Conservation (phyloP, 139 green algal genomes). For the Picochlorum sp. region DNA sequence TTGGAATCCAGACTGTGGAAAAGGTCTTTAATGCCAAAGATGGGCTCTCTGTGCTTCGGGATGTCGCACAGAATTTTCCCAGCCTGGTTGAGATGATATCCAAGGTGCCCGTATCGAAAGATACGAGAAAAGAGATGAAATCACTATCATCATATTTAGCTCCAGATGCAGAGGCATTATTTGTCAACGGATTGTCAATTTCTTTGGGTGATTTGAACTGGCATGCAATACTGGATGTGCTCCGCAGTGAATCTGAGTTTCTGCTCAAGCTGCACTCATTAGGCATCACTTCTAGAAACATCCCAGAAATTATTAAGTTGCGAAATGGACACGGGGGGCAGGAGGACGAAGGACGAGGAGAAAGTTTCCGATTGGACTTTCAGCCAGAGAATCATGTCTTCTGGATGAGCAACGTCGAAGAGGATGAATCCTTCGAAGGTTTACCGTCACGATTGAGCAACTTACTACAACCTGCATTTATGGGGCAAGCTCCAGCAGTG, state of each 20-base stretch:
- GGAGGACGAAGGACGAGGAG: neutral
- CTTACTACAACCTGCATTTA: constrained; percentile 51
- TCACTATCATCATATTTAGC: constrained; percentile 19
- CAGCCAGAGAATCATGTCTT: neutral
- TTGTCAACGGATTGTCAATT: constrained; percentile 68
- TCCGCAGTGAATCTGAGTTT: constrained; percentile 45
- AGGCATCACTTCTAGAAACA: constrained; percentile 26
- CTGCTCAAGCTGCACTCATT: constrained; percentile 30
- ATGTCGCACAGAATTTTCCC: constrained; percentile 84
- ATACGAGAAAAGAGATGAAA: constrained; percentile 21
- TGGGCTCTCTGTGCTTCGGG: constrained; percentile 60
- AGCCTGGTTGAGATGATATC: constrained; percentile 61
- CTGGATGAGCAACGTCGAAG: constrained; percentile 82
- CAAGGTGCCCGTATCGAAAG: constrained; percentile 18
- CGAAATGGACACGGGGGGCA: neutral
- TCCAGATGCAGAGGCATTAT: constrained; percentile 47
- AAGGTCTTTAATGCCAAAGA: constrained; percentile 51
- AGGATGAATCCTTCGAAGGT: constrained; percentile 40
- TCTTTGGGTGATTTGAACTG: constrained; percentile 56
- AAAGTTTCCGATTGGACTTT: neutral
- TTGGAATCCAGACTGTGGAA: constrained; percentile 80
- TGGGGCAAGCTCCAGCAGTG: constrained; percentile 41
- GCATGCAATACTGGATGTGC: constrained; percentile 40
- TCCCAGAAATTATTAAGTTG: constrained; percentile 17
- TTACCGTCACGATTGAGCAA: constrained; percentile 26